Conservation (phyloP, 2,329 filamentous ascomycete genomes). For the Aspergillus pseudotamarii region DNA sequence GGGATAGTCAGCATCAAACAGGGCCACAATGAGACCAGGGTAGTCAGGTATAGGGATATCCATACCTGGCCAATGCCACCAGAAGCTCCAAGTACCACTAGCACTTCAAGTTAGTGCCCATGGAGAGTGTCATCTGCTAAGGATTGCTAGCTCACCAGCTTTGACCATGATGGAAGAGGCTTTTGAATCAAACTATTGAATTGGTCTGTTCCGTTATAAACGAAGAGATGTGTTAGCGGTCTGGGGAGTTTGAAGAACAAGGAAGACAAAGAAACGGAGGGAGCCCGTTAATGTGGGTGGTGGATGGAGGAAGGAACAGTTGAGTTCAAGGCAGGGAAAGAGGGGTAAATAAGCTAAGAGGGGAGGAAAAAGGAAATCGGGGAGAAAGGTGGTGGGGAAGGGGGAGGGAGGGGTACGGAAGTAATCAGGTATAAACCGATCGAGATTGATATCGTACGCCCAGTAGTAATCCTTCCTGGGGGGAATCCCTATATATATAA, state of each 20-base stretch:
- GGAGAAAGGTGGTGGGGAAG: constrained; percentile 8
- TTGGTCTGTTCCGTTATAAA: neutral
- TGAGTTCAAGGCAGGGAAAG: constrained; percentile 5
- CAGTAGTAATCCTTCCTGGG: neutral
- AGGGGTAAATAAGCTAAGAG: constrained; percentile 17
- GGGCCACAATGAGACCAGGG: neutral
- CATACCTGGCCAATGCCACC: constrained; percentile 96
- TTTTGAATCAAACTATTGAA: neutral
- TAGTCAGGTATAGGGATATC: constrained; percentile 32
- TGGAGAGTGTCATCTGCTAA: neutral
- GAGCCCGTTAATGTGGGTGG: constrained; percentile 11
- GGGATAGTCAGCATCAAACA: constrained; percentile 6
- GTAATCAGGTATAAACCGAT: neutral
- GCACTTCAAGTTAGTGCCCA: constrained; percentile 21
- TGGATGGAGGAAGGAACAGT: constrained; percentile 6
- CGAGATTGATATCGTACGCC: neutral
- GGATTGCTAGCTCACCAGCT: constrained; percentile 40
- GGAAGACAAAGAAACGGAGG: constrained; percentile 12
- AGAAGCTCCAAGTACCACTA: constrained; percentile 87
- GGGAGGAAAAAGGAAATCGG: constrained; percentile 13
- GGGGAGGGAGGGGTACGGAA: constrained; percentile 11
- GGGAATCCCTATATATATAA: neutral
- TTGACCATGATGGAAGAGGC: constrained; percentile 50
- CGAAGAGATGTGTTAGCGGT: neutral
- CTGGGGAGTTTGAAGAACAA: neutral